These are phyloP conservation scores for Russula emetica DNA, from an alignment of 768 basidiomycete genomes.

Conservation along the genomic window DNA sequence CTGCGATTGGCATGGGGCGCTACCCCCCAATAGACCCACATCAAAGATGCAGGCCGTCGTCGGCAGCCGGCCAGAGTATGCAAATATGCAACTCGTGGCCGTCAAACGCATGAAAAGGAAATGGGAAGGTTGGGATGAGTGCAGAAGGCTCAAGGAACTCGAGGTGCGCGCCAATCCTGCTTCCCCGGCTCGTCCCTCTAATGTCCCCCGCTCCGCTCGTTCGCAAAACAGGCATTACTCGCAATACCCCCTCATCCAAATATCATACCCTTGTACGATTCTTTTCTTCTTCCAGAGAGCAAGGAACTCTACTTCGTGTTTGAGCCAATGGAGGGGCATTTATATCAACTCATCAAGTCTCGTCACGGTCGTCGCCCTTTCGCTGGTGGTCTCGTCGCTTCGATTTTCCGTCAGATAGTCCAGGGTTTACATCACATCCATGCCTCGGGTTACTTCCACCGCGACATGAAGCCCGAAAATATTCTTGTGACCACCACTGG, in stretches of 20 bases:
- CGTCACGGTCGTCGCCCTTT: conserved; percentile 91
- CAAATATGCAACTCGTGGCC: conserved; percentile 90
- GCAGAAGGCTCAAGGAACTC: conserved; percentile 90
- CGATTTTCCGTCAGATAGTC: conserved; percentile 90
- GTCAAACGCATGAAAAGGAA: conserved; percentile 98
- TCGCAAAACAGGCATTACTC: conserved; percentile 71
- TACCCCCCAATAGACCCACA: conserved; percentile 85
- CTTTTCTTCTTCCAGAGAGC: conserved; percentile 92
- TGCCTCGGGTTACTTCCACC: conserved; percentile 90
- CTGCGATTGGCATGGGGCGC: conserved; percentile 97
- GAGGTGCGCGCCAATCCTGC: conserved; percentile 55
- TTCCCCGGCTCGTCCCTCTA: conserved; percentile 25
- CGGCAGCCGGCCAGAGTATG: conserved; percentile 90
- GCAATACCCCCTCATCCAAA: conserved; percentile 93
- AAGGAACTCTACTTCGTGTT: conserved; percentile 99
- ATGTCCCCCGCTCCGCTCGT: conserved; percentile 5
- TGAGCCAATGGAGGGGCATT: conserved; percentile 99
- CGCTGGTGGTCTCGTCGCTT: conserved; percentile 94
- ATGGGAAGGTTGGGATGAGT: conserved; percentile 99
- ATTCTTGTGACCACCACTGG: conserved; percentile 97
- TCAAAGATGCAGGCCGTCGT: conserved; percentile 96
- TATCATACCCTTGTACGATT: conserved; percentile 98
- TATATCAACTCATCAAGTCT: conserved; percentile 98
- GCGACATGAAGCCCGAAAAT: conserved; percentile 99
- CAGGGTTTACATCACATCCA: conserved; percentile 92